Evolutionary conservation across 768 basidiomycete genomes (phyloP).

Genomic region (Mycena amicta): DNA sequence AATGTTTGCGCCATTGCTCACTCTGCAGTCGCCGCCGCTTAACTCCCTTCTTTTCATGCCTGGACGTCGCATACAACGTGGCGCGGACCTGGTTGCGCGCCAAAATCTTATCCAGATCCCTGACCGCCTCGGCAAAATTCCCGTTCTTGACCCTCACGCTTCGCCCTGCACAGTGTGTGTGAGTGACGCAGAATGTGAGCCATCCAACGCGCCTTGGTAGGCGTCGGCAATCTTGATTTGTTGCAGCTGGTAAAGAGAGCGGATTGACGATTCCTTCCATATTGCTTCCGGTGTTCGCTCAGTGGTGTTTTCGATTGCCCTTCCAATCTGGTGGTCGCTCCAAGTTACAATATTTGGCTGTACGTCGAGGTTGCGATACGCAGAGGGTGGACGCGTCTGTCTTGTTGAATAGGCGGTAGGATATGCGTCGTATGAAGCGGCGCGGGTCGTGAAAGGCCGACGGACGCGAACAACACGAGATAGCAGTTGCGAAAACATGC

Average conservation of each 20-base stretch:
- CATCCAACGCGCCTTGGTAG: conserved; percentile 52
- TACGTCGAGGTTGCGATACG: neutral
- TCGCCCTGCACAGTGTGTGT: conserved; percentile 50
- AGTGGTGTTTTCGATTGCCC: too few species aligned
- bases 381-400: neutral
- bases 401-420: too few species aligned
- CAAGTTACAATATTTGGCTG: neutral
- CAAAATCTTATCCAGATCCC: conserved; percentile 53
- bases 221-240: conserved; percentile 44
- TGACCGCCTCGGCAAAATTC: conserved; percentile 51
- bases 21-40: conserved; percentile 76
- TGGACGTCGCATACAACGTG: conserved; percentile 50
- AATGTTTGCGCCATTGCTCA: conserved; percentile 77
- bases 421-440: neutral
- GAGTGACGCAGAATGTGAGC: conserved; percentile 17
- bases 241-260: conserved; percentile 23
- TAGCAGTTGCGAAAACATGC: neutral
- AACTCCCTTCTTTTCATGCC: conserved; percentile 84
- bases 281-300: neutral
- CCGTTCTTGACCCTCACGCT: conserved; percentile 50
- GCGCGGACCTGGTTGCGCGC: conserved; percentile 54
- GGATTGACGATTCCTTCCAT: conserved; percentile 21
- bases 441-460: neutral
- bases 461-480: neutral
- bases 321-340: neutral